Evolutionary conservation across 306 rosid species (phyloP).

Genomic region (Prunus armeniaca): DNA sequence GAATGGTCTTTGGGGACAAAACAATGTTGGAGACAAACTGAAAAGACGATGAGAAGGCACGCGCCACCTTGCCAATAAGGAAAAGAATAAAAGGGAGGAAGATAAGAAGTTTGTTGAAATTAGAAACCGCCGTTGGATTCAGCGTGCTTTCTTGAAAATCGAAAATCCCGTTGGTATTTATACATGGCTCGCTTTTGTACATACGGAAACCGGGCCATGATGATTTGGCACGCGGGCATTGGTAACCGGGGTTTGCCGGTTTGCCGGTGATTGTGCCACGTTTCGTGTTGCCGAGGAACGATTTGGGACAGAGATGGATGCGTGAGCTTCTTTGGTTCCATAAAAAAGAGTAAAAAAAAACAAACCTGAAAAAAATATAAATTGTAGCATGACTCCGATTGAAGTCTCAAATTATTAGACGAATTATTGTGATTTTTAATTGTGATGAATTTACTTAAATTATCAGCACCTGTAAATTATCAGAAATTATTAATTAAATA

Average conservation of each 20-base stretch:
- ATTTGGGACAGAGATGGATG: neutral
- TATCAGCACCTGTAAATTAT: too few species aligned
- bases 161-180: neutral
- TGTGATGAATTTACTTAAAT: too few species aligned
- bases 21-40: neutral
- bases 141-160: neutral
- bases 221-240: neutral
- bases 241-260: neutral
- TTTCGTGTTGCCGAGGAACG: neutral
- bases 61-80: slow-evolving; percentile 7
- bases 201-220: neutral
- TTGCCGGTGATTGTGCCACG: neutral
- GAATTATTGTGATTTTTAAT: too few species aligned
- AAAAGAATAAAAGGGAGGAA: slow-evolving; percentile 1
- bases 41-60: neutral
- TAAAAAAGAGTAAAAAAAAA: too few species aligned
- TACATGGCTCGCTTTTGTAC: neutral
- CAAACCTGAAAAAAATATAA: neutral
- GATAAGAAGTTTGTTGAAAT: neutral
- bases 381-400: too few species aligned
- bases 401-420: too few species aligned
- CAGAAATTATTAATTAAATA: too few species aligned
- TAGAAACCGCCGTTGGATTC: neutral
- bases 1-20: neutral
- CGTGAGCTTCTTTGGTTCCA: neutral